Percentiles rank a stretch among this genome's conserved stretches.
Evolutionary conservation across 164 flowering plant species (phyloP).

Genomic region (Sedum album): DNA sequence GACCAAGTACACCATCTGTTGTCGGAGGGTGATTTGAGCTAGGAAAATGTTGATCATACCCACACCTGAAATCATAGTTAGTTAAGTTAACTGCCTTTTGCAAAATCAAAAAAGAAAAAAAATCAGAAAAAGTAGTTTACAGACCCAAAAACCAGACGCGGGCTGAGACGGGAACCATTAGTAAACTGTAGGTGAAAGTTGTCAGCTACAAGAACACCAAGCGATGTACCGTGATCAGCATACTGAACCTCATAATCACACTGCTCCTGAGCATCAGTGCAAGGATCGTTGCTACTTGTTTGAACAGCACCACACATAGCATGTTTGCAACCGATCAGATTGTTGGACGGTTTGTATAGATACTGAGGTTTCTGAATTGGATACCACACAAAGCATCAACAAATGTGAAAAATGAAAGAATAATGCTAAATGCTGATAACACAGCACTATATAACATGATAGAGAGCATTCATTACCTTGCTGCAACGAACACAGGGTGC

Average conservation of each 20-base stretch:
- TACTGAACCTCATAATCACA: conserved; percentile 58
- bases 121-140: not conserved
- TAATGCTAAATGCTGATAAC: too few relatives aligned
- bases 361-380: conserved; percentile 29
- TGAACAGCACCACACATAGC: conserved; percentile 32
- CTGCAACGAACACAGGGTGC: conserved; percentile 56
- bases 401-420: not conserved
- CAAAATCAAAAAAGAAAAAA: not conserved
- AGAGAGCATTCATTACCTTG: conserved; percentile 26
- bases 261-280: conserved; percentile 33
- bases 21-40: conserved; percentile 24
- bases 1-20: conserved; percentile 56
- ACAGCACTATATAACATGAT: not conserved
- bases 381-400: not conserved
- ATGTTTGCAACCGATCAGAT: conserved; percentile 29
- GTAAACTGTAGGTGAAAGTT: conserved; percentile 24
- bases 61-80: conserved; percentile 38
- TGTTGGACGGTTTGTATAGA: conserved; percentile 41
- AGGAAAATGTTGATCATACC: conserved; percentile 37
- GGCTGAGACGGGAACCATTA: conserved; percentile 29
- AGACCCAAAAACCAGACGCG: conserved; percentile 49
- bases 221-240: conserved; percentile 54
- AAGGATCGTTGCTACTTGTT: conserved; percentile 14
- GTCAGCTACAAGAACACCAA: conserved; percentile 52
- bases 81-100: not conserved